Evolutionary conservation across 805 yeast species (phyloP), one percentile per base, ranked within the genome.

Genomic region (Yamadazyma ubonensis): DNA sequence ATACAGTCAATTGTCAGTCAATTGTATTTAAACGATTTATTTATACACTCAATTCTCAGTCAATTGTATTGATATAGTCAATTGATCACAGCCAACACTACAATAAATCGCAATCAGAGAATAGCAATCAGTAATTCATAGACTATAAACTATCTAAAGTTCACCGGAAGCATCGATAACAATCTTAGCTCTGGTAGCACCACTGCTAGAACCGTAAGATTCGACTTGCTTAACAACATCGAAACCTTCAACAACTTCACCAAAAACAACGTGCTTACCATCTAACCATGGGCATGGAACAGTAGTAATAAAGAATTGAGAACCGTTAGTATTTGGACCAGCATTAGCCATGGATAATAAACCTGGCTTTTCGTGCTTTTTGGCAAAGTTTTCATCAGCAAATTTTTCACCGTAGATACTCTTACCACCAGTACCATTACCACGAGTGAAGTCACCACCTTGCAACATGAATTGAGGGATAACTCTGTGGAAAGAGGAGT

Each of bases 401-500:
- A 79, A 78, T 50, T 77, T 79, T 51, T 70, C 70, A 54, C 91
- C 93, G 65, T 84, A 84, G 66, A 84, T 84, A 34, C 89, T 83
- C 67, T 81, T 81, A 64, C 98, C 98, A 64, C 98, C 98, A 55
- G 85, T 81, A 54, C 98, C 97, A 65, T 86, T 82, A 67, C 86
- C 83, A 70, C 64, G 58, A 49, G 70, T 64, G 60, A 68, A 67
- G 51, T 70, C 75, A 54, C 75, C 75, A 58, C 76, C 97, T 77
- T 90, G 98, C 63, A 91, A 75, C 98, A 90, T 90, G 76, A 90
- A 90, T 67, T 85, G 81, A 51, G 96, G 96, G 59, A 89, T 89
- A 51, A 90, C 95, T 75, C 96, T 84, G 87, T 90, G 97, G 93
- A 91, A 90, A 51, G 81, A 73, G 36, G 95, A 86, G 57, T 75